phyloP scores from a whole-genome alignment of 1,284 basidiomycete species.

The Pulveroboletus sp. region DNA sequence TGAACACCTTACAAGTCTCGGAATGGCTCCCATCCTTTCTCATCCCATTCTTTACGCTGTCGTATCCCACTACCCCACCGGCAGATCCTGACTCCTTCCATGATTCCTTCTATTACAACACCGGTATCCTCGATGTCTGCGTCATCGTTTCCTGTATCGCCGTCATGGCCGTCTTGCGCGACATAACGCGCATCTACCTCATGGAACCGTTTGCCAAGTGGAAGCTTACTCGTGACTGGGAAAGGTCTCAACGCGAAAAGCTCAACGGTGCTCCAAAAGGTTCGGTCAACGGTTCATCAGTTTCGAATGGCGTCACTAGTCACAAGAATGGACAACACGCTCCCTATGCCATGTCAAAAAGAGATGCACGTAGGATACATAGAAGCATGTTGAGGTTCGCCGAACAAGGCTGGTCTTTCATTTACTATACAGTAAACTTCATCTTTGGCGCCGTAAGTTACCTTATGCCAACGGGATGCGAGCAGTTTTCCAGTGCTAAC shows the following conservation, averaged over 20 bases:
- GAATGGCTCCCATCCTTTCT: slow-evolving; percentile 53
- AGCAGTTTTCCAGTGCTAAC: not conserved
- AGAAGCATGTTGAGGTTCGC: slow-evolving; percentile 85
- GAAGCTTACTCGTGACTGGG: slow-evolving; percentile 62
- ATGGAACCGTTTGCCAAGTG: slow-evolving; percentile 79
- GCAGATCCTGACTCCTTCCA: slow-evolving; percentile 66
- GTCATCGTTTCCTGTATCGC: slow-evolving; percentile 74
- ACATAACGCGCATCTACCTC: slow-evolving; percentile 68
- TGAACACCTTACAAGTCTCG: slow-evolving; percentile 41
- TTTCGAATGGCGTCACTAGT: slow-evolving; percentile 29
- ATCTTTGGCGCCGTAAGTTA: slow-evolving; percentile 79
- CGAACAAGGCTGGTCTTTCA: slow-evolving; percentile 89
- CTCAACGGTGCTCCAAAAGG: slow-evolving; percentile 32
- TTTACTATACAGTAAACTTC: slow-evolving; percentile 82
- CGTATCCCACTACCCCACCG: slow-evolving; percentile 65
- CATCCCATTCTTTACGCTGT: slow-evolving; percentile 72
- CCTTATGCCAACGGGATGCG: slow-evolving; percentile 10
- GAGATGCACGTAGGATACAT: slow-evolving; percentile 58
- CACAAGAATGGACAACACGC: slow-evolving; percentile 17
- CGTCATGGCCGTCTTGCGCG: slow-evolving; percentile 77
- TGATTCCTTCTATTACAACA: slow-evolving; percentile 64
- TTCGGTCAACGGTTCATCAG: slow-evolving; percentile 35
- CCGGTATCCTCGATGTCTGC: slow-evolving; percentile 71
- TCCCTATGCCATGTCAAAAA: slow-evolving; percentile 33
- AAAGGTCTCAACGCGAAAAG: slow-evolving; percentile 30